phyloP scores from a whole-genome alignment of 2,329 filamentous ascomycete genomes.

The Chrysoporthe austroafricana region DNA sequence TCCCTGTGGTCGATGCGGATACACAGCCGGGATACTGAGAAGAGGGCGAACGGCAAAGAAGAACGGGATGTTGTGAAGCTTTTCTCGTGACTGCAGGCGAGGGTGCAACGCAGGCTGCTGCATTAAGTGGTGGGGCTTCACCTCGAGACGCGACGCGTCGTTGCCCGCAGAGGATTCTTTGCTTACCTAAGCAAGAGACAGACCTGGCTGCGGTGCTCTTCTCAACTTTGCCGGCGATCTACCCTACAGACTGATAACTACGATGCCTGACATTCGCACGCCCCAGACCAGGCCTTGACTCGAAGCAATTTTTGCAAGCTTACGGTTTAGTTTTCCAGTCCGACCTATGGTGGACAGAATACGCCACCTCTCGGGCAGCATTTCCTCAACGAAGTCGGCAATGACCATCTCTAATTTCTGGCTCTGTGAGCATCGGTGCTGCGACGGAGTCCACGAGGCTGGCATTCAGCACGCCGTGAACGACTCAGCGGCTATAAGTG shows the following conservation, averaged over 20 bases:
- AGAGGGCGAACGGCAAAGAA: no score
- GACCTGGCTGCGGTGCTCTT: background rate
- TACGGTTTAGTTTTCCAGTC: no score
- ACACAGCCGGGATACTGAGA: background rate
- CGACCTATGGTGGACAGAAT: no score
- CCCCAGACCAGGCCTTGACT: no score
- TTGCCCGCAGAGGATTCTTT: background rate
- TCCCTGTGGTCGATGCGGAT: background rate
- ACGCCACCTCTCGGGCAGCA: no score
- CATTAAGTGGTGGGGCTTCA: conserved; percentile 16
- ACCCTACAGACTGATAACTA: no score
- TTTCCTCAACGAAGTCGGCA: no score
- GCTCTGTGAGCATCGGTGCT: no score
- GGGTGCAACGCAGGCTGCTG: conserved; percentile 3
- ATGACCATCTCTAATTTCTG: no score
- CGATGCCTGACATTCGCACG: no score
- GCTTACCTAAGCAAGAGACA: background rate
- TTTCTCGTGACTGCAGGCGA: background rate
- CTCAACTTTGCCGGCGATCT: background rate
- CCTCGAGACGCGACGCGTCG: conserved; percentile 17
- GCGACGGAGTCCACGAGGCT: background rate
- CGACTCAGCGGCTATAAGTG: conserved; percentile 30
- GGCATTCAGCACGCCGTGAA: conserved; percentile 26
- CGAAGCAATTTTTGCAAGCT: no score
- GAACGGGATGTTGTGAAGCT: background rate